Percentiles rank a stretch among this genome's conserved stretches.
These are phyloP conservation scores for Shiraia bambusicola DNA, from an alignment of 2,329 filamentous ascomycete genomes.

Conservation along the genomic window DNA sequence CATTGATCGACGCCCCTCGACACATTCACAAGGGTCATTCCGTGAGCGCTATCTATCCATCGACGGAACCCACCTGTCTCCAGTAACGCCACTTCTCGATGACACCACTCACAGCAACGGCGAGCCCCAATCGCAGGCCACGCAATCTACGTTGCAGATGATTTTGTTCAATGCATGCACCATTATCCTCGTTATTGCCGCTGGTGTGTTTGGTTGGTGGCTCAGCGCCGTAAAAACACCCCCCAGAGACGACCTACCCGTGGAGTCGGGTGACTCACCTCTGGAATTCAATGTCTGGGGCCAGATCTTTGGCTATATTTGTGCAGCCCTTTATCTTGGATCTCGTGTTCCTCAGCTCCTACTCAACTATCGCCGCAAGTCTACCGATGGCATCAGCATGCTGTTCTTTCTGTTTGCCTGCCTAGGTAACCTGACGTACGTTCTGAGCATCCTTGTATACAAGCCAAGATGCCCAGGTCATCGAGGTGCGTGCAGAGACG, in stretches of 20 bases:
- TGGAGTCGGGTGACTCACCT: constrained; percentile 37
- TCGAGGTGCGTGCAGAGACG: constrained; percentile 56
- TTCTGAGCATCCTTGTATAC: constrained; percentile 87
- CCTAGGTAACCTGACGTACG: constrained; percentile 90
- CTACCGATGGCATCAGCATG: constrained; percentile 88
- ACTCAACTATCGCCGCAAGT: constrained; percentile 89
- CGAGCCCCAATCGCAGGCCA: constrained; percentile 43
- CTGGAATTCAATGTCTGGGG: constrained; percentile 74
- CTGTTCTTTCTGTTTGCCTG: constrained; percentile 97
- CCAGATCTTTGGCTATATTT: constrained; percentile 92
- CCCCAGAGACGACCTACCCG: constrained; percentile 33
- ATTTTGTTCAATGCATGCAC: constrained; percentile 73
- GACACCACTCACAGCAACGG: constrained; percentile 20
- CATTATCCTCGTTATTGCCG: constrained; percentile 77
- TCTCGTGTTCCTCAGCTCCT: constrained; percentile 87
- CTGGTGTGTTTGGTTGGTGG: constrained; percentile 81
- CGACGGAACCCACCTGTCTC: constrained; percentile 70
- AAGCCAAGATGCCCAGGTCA: constrained; percentile 65
- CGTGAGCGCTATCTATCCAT: constrained; percentile 58
- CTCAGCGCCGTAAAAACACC: constrained; percentile 53
- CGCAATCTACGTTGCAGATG: constrained; percentile 54
- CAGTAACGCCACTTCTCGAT: constrained; percentile 73
- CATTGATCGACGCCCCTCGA: constrained; percentile 33
- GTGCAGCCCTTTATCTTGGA: constrained; percentile 83
- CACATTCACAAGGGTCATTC: constrained; percentile 39